Conservation (phyloP, 768 basidiomycete genomes). For the Gelatoporia subvermispora region DNA sequence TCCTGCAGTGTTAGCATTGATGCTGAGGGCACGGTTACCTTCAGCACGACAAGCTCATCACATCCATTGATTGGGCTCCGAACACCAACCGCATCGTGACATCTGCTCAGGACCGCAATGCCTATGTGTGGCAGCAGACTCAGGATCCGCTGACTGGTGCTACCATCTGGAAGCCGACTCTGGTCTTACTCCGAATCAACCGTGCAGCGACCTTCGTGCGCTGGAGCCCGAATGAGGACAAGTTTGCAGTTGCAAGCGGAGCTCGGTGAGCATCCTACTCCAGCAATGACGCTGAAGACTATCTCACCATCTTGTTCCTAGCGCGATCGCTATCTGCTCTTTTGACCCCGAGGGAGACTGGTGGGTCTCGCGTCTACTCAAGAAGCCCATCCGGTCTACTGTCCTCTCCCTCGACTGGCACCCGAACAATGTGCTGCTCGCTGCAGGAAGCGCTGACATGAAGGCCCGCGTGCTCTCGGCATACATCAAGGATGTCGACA, state of each 20-base stretch:
- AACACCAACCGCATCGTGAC: slow-evolving; percentile 96
- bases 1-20: background rate
- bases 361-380: slow-evolving; percentile 97
- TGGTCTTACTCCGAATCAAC: slow-evolving; percentile 94
- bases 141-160: slow-evolving; percentile 69
- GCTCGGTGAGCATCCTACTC: slow-evolving; percentile 62
- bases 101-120: slow-evolving; percentile 97
- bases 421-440: slow-evolving; percentile 95
- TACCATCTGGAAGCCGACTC: slow-evolving; percentile 86
- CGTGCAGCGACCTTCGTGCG: slow-evolving; percentile 91
- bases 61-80: slow-evolving; percentile 98
- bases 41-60: slow-evolving; percentile 96
- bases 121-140: slow-evolving; percentile 94
- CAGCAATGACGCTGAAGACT: background rate
- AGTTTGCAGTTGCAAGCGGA: slow-evolving; percentile 97
- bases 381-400: slow-evolving; percentile 96
- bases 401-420: slow-evolving; percentile 97
- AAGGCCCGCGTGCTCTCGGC: slow-evolving; percentile 97
- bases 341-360: slow-evolving; percentile 98
- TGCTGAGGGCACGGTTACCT: background rate
- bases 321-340: slow-evolving; percentile 93
- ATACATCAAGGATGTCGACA: slow-evolving; percentile 97
- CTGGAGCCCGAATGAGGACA: slow-evolving; percentile 98
- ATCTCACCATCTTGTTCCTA: slow-evolving; percentile 21
- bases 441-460: slow-evolving; percentile 96